phyloP scores from a whole-genome alignment of 2,329 filamentous ascomycete species.

The Penicillium janthinellum region DNA sequence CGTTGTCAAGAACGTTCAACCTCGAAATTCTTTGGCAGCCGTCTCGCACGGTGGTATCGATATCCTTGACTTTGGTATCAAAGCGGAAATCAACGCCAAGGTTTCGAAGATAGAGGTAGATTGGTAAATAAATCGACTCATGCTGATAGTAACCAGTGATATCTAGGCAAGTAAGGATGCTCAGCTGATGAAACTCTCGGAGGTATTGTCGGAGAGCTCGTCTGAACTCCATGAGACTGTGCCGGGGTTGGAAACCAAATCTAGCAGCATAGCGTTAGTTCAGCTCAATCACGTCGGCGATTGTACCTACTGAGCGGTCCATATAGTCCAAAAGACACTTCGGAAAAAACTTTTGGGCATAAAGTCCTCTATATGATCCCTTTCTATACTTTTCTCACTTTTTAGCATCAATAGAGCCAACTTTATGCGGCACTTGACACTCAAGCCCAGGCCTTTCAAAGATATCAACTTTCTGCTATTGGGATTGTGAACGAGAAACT shows the following conservation, averaged over 20 bases:
- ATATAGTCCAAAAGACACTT: background rate
- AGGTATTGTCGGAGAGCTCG: constrained; percentile 5
- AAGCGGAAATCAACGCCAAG: constrained; percentile 19
- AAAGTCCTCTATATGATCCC: background rate
- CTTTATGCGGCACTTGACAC: background rate
- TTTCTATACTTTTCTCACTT: background rate
- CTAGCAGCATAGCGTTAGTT: background rate
- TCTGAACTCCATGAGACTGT: background rate
- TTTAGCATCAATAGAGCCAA: background rate
- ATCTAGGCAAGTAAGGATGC: constrained; percentile 18
- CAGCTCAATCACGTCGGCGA: background rate
- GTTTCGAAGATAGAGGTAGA: constrained; percentile 12
- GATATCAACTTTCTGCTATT: background rate
- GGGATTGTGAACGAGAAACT: background rate
- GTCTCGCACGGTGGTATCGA: background rate
- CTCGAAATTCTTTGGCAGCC: background rate
- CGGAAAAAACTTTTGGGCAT: background rate
- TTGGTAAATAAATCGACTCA: constrained; percentile 14
- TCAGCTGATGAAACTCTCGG: constrained; percentile 9
- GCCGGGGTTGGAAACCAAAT: constrained; percentile 4
- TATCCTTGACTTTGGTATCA: constrained; percentile 10
- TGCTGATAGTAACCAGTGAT: constrained; percentile 19
- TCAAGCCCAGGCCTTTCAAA: background rate
- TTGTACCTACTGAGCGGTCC: background rate
- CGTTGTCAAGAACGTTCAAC: background rate